phyloP scores from a whole-genome alignment of 192 early-diverging fungal genomes.

The Coemansia sp. region DNA sequence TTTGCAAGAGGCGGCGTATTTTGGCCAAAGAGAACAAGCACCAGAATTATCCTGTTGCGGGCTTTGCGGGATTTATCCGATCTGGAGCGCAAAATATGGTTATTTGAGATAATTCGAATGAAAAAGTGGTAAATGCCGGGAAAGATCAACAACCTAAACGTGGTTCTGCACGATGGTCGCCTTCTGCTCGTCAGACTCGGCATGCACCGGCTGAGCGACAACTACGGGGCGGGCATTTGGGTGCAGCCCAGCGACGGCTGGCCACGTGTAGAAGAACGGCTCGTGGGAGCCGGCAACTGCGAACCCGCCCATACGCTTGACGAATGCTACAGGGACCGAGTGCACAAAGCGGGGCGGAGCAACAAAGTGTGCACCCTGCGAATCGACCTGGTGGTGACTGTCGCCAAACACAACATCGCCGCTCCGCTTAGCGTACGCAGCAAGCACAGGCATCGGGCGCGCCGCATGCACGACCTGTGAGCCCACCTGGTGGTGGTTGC shows the following conservation, averaged over 20 bases:
- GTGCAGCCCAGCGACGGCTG: slow-evolving; percentile 1
- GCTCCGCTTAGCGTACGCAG: slow-evolving; percentile 19
- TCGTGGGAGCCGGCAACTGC: slow-evolving; percentile 36
- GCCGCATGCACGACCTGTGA: slow-evolving; percentile 9
- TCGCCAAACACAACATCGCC: slow-evolving; percentile 52
- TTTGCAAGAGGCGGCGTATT: slow-evolving; percentile 1
- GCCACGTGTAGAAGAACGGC: neutral
- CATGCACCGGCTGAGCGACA: slow-evolving; percentile 7
- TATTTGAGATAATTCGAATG: slow-evolving; percentile 3
- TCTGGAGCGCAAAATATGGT: neutral
- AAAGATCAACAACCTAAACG: slow-evolving; percentile 13
- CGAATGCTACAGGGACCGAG: slow-evolving; percentile 10
- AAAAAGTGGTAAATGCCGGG: too few relatives aligned
- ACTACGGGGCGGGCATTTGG: slow-evolving; percentile 2
- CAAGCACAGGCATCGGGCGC: slow-evolving; percentile 23
- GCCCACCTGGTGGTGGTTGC: slow-evolving; percentile 41
- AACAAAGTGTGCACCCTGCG: slow-evolving; percentile 10
- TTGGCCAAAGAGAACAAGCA: slow-evolving; percentile 4
- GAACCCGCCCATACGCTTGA: slow-evolving; percentile 34
- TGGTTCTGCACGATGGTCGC: slow-evolving; percentile 47
- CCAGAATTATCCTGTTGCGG: neutral
- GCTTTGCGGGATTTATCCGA: neutral
- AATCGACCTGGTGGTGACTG: slow-evolving; percentile 35
- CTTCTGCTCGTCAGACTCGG: slow-evolving; percentile 14
- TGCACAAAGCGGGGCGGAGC: neutral